Percentiles rank a stretch among this genome's conserved stretches.
Evolutionary conservation across 352 stramenopile species (phyloP).

Genomic region (Peronospora farinosa): DNA sequence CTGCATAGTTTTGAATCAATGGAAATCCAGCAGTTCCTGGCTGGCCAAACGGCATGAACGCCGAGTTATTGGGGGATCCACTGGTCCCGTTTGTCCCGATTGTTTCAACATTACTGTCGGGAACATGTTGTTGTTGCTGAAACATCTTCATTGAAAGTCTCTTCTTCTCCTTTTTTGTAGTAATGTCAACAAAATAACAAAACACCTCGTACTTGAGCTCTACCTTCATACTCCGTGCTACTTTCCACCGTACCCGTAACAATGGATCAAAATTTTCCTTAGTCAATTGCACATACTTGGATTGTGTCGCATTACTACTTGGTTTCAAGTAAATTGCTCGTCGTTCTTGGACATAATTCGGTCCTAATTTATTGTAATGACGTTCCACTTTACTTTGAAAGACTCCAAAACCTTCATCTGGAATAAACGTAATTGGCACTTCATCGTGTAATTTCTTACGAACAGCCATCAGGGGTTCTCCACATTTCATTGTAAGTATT

Average conservation of each 20-base stretch:
- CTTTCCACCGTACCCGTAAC: slow-evolving; percentile 60
- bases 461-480: slow-evolving; percentile 62
- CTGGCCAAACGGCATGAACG: slow-evolving; percentile 29
- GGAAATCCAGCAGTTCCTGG: slow-evolving; percentile 24
- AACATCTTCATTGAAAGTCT: slow-evolving; percentile 60
- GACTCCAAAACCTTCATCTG: slow-evolving; percentile 64
- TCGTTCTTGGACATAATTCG: slow-evolving; percentile 56
- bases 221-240: slow-evolving; percentile 71
- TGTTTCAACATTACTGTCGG: slow-evolving; percentile 10
- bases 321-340: slow-evolving; percentile 73
- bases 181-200: slow-evolving; percentile 71
- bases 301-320: slow-evolving; percentile 67
- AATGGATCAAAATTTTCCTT: slow-evolving; percentile 69
- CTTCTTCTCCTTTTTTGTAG: slow-evolving; percentile 59
- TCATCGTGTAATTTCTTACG: slow-evolving; percentile 79
- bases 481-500: slow-evolving; percentile 73
- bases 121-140: slow-evolving; percentile 30
- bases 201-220: slow-evolving; percentile 77
- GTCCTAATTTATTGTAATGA: slow-evolving; percentile 54
- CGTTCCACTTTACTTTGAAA: slow-evolving; percentile 76
- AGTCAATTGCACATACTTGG: slow-evolving; percentile 69
- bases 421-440: slow-evolving; percentile 57
- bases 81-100: slow-evolving; percentile 19
- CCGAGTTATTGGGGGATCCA: slow-evolving; percentile 13
- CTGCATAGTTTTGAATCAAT: slow-evolving; percentile 42